Percentiles rank a stretch among this genome's conserved stretches.
phyloP scores from a whole-genome alignment of 2,329 filamentous ascomycete genomes.

The Colletotrichum nymphaeae region DNA sequence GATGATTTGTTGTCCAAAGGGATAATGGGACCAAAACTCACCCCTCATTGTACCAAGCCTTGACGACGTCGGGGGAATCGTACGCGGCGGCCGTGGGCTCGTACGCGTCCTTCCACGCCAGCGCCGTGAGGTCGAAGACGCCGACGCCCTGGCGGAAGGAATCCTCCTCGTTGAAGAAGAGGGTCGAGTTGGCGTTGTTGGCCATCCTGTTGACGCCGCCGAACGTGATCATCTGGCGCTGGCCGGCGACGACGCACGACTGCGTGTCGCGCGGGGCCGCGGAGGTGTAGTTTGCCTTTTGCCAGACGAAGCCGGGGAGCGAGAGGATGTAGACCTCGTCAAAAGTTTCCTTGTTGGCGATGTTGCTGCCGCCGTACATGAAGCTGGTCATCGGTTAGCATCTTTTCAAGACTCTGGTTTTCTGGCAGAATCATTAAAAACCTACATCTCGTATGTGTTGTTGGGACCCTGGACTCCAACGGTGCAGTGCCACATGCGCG shows the following conservation, averaged over 20 bases:
- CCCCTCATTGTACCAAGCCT: conserved; percentile 34
- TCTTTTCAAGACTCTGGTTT: not conserved
- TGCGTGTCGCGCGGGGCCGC: conserved; percentile 21
- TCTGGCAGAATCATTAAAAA: not conserved
- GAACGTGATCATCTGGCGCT: conserved; percentile 36
- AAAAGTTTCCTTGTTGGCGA: not conserved
- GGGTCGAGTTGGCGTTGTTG: not conserved
- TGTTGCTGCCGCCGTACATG: conserved; percentile 34
- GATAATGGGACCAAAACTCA: not conserved
- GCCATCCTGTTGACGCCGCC: conserved; percentile 22
- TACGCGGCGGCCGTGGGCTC: conserved; percentile 26
- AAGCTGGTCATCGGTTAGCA: conserved; percentile 22
- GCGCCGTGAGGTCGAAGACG: conserved; percentile 34
- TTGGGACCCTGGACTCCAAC: conserved; percentile 28
- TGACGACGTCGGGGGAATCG: conserved; percentile 23
- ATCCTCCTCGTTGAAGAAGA: conserved; percentile 24
- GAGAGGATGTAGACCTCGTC: conserved; percentile 35
- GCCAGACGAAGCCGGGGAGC: conserved; percentile 37
- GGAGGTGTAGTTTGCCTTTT: conserved; percentile 27
- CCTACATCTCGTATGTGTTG: conserved; percentile 37
- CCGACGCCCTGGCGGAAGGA: conserved; percentile 32
- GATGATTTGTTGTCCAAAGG: no score
- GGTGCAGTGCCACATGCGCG: conserved; percentile 30
- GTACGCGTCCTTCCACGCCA: conserved; percentile 33
- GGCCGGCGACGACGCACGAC: conserved; percentile 31